Evolutionary conservation across 2,329 filamentous ascomycete genomes (phyloP).

Genomic region (Colletotrichum horii): DNA sequence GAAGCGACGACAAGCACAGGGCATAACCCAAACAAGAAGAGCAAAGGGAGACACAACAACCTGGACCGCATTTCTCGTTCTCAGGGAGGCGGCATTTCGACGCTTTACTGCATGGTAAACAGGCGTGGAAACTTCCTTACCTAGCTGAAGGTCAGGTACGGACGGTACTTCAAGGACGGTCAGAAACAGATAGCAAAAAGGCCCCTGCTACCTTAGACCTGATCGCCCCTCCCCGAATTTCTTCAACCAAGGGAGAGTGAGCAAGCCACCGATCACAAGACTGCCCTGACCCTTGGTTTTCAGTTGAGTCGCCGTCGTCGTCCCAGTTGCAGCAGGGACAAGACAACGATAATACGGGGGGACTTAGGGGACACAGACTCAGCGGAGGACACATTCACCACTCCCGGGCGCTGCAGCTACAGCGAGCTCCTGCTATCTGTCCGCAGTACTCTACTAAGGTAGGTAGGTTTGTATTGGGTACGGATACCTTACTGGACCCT

Average conservation of each 20-base stretch:
- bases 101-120: not conserved
- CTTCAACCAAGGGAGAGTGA: not conserved
- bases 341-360: not conserved
- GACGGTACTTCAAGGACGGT: not conserved
- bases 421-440: too few relatives aligned
- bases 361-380: not conserved
- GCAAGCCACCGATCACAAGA: not conserved
- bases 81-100: not conserved
- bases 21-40: not conserved
- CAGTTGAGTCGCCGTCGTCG: not conserved
- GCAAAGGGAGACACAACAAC: not conserved
- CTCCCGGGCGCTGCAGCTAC: not conserved
- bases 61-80: not conserved
- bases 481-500: not conserved
- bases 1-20: not conserved
- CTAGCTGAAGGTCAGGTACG: not conserved
- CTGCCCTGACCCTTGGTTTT: not conserved
- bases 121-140: not conserved
- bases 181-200: not conserved
- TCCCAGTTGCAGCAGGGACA: not conserved
- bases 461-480: too few relatives aligned
- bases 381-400: not conserved
- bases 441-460: too few relatives aligned
- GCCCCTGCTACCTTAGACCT: not conserved
- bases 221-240: not conserved